phyloP scores from a whole-genome alignment of 768 basidiomycete genomes.

The Suillus spraguei region DNA sequence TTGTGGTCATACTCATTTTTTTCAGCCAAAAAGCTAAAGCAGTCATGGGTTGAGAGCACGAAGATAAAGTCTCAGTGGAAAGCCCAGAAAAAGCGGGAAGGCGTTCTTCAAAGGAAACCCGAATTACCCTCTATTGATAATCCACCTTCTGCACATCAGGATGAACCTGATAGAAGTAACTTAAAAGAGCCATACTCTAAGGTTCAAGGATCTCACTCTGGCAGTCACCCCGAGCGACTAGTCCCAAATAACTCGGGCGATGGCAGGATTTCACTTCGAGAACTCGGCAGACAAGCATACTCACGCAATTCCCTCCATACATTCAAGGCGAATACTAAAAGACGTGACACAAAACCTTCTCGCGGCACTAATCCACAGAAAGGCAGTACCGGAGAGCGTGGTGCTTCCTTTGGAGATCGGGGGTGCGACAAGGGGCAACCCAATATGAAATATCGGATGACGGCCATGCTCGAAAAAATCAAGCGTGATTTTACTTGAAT shows the following conservation, averaged over 20 bases:
- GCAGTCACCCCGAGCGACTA: neutral
- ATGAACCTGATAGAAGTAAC: neutral
- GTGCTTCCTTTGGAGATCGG: slow-evolving; percentile 33
- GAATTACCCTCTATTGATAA: slow-evolving; percentile 1
- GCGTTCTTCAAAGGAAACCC: slow-evolving; percentile 23
- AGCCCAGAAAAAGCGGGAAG: slow-evolving; percentile 61
- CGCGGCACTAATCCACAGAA: slow-evolving; percentile 16
- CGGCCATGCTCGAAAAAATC: slow-evolving; percentile 83
- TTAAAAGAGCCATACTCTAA: neutral
- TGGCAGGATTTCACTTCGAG: slow-evolving; percentile 46
- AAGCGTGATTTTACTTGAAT: slow-evolving; percentile 55
- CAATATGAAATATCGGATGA: slow-evolving; percentile 89
- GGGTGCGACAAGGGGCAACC: slow-evolving; percentile 48
- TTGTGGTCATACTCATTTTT: slow-evolving; percentile 1
- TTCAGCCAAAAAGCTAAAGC: slow-evolving; percentile 79
- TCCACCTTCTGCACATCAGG: slow-evolving; percentile 5
- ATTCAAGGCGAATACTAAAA: slow-evolving; percentile 50
- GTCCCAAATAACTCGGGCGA: slow-evolving; percentile 11
- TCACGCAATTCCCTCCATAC: slow-evolving; percentile 58
- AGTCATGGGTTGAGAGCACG: slow-evolving; percentile 73
- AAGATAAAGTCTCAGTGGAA: slow-evolving; percentile 84
- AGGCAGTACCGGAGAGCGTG: slow-evolving; percentile 32
- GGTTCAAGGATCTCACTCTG: slow-evolving; percentile 1
- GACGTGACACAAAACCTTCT: slow-evolving; percentile 15
- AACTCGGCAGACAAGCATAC: slow-evolving; percentile 66